Evolutionary conservation across 139 green algal genomes (phyloP), one percentile per base, ranked within the genome.

Genomic region (Pycnococcus provasolii): DNA sequence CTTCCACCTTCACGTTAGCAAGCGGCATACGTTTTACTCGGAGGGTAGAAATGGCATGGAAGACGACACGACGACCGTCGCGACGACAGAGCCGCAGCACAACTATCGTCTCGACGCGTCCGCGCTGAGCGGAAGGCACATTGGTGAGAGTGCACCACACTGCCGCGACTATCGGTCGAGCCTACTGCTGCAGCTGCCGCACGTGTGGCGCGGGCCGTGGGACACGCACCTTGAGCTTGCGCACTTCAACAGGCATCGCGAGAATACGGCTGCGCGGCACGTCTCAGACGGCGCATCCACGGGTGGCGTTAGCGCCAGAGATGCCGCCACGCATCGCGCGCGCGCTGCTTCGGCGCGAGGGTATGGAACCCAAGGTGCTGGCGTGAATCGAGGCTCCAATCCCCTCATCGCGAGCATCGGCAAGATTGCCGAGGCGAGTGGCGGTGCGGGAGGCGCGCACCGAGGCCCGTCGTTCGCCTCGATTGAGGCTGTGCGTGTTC

Each of bases 211-310:
- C 45, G 75, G 48, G 1, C 71, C 68, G 41, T 46, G 51, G 2
- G 92, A 99, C 82, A 95, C 89, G 1, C 42, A 60, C 3, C 70
- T 99, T 3, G 64, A 83, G 57, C 81, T 88, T 54, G 82, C 85
- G 11, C 83, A 87, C 76, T 96, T 97, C 62, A 59, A 79, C 2
- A 84, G 85, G 66, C 83, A 94, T 72, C 58, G 48, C 37, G 26
- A 15, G 2, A 39, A 46, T 11, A 53, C 15, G 62, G 39, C 6
- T 39, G 48, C 62, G 37, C 40, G 4, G 58, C 15, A 60, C 15
- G 8, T 60, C 53, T 4, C 39, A 60, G 6, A n/a, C 13, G 53
- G 53, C 13, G 26, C 26, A 26, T 26, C 26, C 26, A 26, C 26
- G 26, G 26, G 26, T 26, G 26, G 26, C 26, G 26, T 26, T 26